These are phyloP conservation scores for Arabidopsis thaliana DNA, from an alignment of 345 rosid species.

Conservation along the genomic window DNA sequence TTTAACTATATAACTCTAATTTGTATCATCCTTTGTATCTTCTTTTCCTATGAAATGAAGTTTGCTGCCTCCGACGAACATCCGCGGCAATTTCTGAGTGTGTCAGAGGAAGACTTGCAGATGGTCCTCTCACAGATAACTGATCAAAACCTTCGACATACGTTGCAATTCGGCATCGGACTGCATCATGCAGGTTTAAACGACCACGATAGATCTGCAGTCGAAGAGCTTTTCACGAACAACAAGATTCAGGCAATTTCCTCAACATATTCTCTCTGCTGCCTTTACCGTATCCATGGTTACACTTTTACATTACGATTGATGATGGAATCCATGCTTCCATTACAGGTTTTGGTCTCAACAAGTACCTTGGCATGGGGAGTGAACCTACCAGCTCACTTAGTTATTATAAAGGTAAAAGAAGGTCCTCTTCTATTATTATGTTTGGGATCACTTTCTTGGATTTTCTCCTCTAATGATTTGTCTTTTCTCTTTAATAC, in stretches of 20 bases:
- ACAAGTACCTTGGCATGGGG: constrained; percentile 99
- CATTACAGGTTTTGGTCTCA: constrained; percentile 83
- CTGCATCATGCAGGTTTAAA: constrained; percentile 97
- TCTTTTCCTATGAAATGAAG: constrained; percentile 52
- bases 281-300: constrained; percentile 8
- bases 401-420: constrained; percentile 92
- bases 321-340: constrained; percentile 30
- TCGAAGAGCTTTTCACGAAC: constrained; percentile 94
- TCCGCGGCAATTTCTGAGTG: constrained; percentile 83
- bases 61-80: constrained; percentile 96
- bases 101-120: constrained; percentile 88
- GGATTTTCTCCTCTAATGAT: constrained; percentile 26
- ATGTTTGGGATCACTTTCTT: constrained; percentile 9
- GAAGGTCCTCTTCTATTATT: constrained; percentile 21
- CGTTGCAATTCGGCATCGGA: constrained; percentile 96
- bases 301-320: constrained; percentile 5
- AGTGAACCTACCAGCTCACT: constrained; percentile 96
- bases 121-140: constrained; percentile 94
- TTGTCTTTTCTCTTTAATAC: constrained; percentile 15
- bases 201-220: constrained; percentile 92
- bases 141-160: constrained; percentile 93
- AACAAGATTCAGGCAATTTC: constrained; percentile 90
- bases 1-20: constrained; percentile 16
- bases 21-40: constrained; percentile 9
- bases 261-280: constrained; percentile 27